Percentiles rank a stretch among this genome's conserved stretches.
Evolutionary conservation across 805 yeast species (phyloP).

Genomic region (Starmerella gropengiesseri): DNA sequence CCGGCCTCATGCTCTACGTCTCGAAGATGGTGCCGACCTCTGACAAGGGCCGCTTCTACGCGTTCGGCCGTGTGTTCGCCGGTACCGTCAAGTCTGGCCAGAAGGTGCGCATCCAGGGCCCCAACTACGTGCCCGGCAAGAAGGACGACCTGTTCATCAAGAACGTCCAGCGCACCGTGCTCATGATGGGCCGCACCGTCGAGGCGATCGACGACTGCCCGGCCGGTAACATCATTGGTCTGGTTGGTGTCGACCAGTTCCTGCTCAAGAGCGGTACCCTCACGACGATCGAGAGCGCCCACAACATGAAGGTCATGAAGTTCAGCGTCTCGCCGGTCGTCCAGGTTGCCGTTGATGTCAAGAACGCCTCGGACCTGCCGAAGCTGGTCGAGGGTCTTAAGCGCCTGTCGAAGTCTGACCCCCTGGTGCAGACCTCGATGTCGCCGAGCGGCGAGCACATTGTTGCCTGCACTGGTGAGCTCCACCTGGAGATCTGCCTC

Average conservation of each 20-base stretch:
- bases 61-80: constrained; percentile 99
- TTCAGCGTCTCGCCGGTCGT: constrained; percentile 99
- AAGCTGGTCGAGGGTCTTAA: constrained; percentile 99
- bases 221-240: constrained; percentile 99
- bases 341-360: constrained; percentile 98
- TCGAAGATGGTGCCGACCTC: constrained; percentile 99
- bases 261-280: constrained; percentile 98
- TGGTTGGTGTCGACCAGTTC: constrained; percentile 99
- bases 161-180: constrained; percentile 97
- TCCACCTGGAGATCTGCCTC: constrained; percentile 97
- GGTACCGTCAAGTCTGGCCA: constrained; percentile 99
- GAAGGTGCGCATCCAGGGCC: constrained; percentile 99
- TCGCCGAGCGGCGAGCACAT: constrained; percentile 97
- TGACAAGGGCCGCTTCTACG: constrained; percentile 99
- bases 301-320: constrained; percentile 99
- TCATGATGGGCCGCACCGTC: constrained; percentile 98
- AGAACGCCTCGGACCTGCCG: constrained; percentile 99
- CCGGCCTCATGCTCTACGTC: constrained; percentile 97
- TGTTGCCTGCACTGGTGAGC: constrained; percentile 99
- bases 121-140: constrained; percentile 97
- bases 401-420: constrained; percentile 99
- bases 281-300: constrained; percentile 92
- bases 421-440: constrained; percentile 87
- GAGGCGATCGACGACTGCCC: constrained; percentile 99
- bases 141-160: constrained; percentile 95